Evolutionary conservation across 305 asterid genomes (phyloP), one percentile per base, ranked within the genome.

Genomic region (Fraxinus sp.): DNA sequence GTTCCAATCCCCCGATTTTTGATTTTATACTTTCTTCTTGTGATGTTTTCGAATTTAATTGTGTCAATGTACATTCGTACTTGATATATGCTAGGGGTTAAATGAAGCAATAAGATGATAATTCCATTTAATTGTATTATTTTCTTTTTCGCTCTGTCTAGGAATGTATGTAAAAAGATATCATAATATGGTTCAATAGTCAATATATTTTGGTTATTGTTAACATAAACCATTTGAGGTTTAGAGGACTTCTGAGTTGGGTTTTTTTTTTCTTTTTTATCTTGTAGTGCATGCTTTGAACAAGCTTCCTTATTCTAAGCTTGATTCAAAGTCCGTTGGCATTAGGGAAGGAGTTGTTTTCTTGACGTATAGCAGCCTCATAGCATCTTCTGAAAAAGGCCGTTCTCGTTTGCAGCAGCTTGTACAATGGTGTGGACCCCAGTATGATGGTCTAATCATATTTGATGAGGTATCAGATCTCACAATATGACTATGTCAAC

Each of bases 251-350:
- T 79, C 82, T 85, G 85, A 83, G 77, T 79, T 84, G 64, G 80
- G 79, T 68, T 70, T 43, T 81, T 33, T 83, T 72, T 43, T 71
- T 26, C 82, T 89, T 86, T 76, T 82, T 46, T 0, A 68, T 73
- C 91, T 81, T 91, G 95, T 86, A 95, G 99, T 96, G 87, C 97
- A 93, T 89, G 92, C 99, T 82, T 85, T 96, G 90, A 96, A 96
- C 97, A 96, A 96, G 93, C 98, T 96, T 84, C 94, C 99, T 84
- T 96, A 96, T 87, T 90, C 98, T 82, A 96, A 95, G 92, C 98
- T 96, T 84, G 99, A 93, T 85, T 92, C 98, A 8, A 93, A 92
- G 91, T 85, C 94, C 55, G 94, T 92, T 85, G 96, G 97, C 85
- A 43, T 96, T 49, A 93, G 82, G 88, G 99, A 92, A 83, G 99